Conservation (phyloP, 805 yeast species). For the Starmerella gropengiesseri region DNA sequence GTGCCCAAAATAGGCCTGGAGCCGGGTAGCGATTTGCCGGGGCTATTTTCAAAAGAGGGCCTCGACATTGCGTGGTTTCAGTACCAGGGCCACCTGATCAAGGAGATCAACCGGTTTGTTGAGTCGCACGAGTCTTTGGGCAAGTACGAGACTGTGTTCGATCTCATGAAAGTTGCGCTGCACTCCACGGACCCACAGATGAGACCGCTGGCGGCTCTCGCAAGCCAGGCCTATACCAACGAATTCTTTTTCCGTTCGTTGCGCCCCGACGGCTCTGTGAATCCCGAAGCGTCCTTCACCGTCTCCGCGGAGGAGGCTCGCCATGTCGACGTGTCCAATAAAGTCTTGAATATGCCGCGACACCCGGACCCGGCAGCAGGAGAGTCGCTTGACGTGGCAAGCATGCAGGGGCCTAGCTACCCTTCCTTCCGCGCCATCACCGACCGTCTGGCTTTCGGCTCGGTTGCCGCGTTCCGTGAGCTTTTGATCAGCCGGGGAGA, state of each 20-base stretch:
- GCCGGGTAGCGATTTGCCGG: conserved; percentile 42
- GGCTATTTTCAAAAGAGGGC: conserved; percentile 54
- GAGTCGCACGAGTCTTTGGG: conserved; percentile 15
- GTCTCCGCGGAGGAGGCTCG: conserved; percentile 19
- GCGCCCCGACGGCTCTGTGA: conserved; percentile 21
- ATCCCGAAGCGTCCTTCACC: conserved; percentile 24
- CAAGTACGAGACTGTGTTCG: conserved; percentile 8
- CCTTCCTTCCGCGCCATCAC: conserved; percentile 16
- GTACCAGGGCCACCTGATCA: conserved; percentile 48
- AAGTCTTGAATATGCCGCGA: conserved; percentile 22
- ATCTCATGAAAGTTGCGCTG: conserved; percentile 15
- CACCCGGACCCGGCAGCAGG: conserved; percentile 4
- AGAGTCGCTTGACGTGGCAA: background rate
- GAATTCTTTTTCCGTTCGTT: conserved; percentile 53
- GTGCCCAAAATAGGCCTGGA: conserved; percentile 32
- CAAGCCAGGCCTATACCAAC: conserved; percentile 78
- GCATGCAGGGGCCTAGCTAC: conserved; percentile 11
- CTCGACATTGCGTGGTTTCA: conserved; percentile 70
- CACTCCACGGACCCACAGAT: conserved; percentile 15
- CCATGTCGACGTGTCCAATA: conserved; percentile 22
- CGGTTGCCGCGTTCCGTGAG: conserved; percentile 64
- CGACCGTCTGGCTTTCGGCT: conserved; percentile 50
- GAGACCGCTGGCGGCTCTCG: conserved; percentile 55
- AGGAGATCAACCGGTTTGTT: conserved; percentile 25
- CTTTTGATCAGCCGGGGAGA: conserved; percentile 60